phyloP scores from a whole-genome alignment of 257 asterid genomes.

The Thymus mandschuricus region DNA sequence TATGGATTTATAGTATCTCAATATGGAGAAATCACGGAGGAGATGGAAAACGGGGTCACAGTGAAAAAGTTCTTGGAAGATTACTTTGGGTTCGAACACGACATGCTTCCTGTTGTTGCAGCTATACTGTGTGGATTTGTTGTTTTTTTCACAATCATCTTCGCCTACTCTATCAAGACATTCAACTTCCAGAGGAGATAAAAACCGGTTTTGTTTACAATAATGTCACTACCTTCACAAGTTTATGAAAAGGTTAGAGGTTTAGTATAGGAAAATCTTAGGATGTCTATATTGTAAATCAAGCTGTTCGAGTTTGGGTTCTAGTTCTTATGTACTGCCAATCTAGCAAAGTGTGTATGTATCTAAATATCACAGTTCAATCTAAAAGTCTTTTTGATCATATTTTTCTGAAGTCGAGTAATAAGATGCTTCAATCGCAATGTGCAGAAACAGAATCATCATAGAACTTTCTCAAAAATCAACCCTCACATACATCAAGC shows the following conservation, averaged over 20 bases:
- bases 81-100: slow-evolving; percentile 57
- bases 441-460: too few species aligned
- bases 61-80: slow-evolving; percentile 53
- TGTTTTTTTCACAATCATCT: slow-evolving; percentile 37
- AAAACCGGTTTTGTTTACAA: not conserved
- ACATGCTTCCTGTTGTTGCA: slow-evolving; percentile 42
- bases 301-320: not conserved
- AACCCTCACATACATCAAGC: too few species aligned
- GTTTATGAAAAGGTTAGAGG: not conserved
- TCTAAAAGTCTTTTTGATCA: too few species aligned
- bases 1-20: slow-evolving; percentile 68
- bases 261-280: too few species aligned
- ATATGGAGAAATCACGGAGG: slow-evolving; percentile 50
- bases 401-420: too few species aligned
- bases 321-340: not conserved
- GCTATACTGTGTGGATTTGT: slow-evolving; percentile 40
- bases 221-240: not conserved
- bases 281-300: not conserved
- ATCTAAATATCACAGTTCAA: not conserved
- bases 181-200: slow-evolving; percentile 56
- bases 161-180: slow-evolving; percentile 47
- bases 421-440: too few species aligned
- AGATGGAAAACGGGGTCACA: slow-evolving; percentile 46
- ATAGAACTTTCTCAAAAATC: too few species aligned
- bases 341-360: slow-evolving; percentile 3